These are phyloP conservation scores for Fusarium coffeatum DNA, from an alignment of 2,329 filamentous ascomycete species.

Conservation along the genomic window DNA sequence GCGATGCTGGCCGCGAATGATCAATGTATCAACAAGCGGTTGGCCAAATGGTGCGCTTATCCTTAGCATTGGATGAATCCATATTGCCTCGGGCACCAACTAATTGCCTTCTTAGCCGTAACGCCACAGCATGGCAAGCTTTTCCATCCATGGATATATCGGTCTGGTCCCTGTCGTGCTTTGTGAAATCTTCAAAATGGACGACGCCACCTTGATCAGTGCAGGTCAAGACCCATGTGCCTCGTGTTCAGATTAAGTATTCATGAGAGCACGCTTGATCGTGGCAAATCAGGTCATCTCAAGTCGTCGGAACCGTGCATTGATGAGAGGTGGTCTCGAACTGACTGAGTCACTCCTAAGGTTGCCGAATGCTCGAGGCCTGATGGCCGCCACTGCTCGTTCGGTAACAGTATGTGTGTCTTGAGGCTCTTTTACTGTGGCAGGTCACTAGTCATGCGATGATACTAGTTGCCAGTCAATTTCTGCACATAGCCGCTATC, in stretches of 20 bases:
- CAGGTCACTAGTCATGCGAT: constrained; percentile 6
- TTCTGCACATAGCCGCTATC: constrained; percentile 24
- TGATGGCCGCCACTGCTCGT: background rate
- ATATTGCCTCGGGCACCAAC: background rate
- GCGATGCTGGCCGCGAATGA: background rate
- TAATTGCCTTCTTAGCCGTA: background rate
- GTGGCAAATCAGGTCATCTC: constrained; percentile 24
- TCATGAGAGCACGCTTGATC: constrained; percentile 12
- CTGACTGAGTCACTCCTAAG: background rate
- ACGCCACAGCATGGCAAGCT: constrained; percentile 5
- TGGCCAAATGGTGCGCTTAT: background rate
- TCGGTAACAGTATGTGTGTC: background rate
- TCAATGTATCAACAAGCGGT: background rate
- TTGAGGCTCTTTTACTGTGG: constrained; percentile 18
- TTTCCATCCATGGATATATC: background rate
- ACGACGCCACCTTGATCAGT: constrained; percentile 15
- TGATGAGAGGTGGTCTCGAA: background rate
- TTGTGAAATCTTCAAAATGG: constrained; percentile 19
- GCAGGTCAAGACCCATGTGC: constrained; percentile 18
- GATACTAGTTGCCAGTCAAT: constrained; percentile 7
- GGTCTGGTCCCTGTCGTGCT: constrained; percentile 8
- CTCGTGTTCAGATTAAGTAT: constrained; percentile 39
- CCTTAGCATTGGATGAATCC: background rate
- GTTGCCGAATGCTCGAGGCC: constrained; percentile 6
- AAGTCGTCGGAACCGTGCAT: constrained; percentile 33